Conservation (phyloP, 1,139 yeast genomes). For the Nakaseomyces bracarensis region DNA sequence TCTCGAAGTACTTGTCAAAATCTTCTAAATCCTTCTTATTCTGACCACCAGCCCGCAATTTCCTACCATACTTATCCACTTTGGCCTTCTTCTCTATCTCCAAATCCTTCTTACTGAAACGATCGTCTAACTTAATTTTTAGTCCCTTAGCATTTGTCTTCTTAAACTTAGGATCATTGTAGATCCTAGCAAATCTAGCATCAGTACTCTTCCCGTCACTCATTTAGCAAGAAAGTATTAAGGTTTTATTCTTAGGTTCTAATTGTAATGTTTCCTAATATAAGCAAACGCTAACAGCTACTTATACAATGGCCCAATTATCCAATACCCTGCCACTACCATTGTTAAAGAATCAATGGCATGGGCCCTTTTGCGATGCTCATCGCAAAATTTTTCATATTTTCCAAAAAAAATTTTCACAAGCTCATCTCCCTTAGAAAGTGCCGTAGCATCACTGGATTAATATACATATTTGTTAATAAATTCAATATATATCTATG, state of each 20-base stretch:
- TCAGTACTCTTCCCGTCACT: conserved; percentile 34
- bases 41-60: conserved; percentile 37
- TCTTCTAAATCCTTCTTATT: conserved; percentile 39
- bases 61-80: conserved; percentile 85
- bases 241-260: no score
- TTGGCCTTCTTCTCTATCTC: conserved; percentile 47
- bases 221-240: no score
- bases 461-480: no score
- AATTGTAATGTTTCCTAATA: no score
- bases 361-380: conserved; percentile 5
- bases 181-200: conserved; percentile 70
- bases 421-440: no score
- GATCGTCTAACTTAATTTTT: conserved; percentile 74
- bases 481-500: no score
- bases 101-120: conserved; percentile 71
- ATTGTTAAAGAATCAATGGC: no score
- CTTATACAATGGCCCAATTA: no score
- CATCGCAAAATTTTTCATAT: conserved; percentile 1
- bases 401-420: background rate
- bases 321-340: no score
- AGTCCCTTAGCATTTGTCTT: conserved; percentile 61
- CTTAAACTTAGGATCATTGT: conserved; percentile 82
- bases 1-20: conserved; percentile 53
- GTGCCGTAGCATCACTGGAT: no score
- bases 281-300: no score